A percentile compares a stretch with the other conserved stretches of the same genome.
phyloP scores from a whole-genome alignment of 2,329 filamentous ascomycete genomes.

The Ambrosiella cleistominuta region DNA sequence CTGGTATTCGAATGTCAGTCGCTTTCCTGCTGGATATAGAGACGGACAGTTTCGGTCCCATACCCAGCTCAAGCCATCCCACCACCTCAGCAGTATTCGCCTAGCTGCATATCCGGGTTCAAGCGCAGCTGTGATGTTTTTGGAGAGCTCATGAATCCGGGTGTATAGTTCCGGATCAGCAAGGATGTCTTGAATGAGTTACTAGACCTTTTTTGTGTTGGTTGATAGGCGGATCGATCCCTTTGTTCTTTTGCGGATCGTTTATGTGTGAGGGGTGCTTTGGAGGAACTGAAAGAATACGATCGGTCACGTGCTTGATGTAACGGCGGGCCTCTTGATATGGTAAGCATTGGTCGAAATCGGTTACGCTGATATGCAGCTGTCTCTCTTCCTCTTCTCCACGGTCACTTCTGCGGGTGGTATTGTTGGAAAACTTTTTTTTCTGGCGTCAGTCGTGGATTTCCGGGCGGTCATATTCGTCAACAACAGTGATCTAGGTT shows the following conservation, averaged over 20 bases:
- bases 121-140: background rate
- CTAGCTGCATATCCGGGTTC: background rate
- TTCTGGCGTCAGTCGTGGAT: background rate
- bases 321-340: background rate
- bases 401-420: no score
- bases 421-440: no score
- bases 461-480: background rate
- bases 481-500: background rate
- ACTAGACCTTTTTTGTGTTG: background rate
- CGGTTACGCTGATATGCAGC: background rate
- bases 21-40: background rate
- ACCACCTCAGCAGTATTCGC: background rate
- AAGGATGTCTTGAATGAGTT: background rate
- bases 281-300: background rate
- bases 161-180: background rate
- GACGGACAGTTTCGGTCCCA: background rate
- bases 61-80: background rate
- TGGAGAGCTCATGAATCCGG: background rate
- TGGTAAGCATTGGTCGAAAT: background rate
- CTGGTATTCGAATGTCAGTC: background rate
- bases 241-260: background rate
- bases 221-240: background rate
- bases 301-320: background rate
- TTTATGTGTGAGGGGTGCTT: background rate
- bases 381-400: no score